Percentiles rank a stretch among this genome's conserved stretches.
Conservation (phyloP, 2,329 filamentous ascomycete genomes). For the Aspergillus texensis region DNA sequence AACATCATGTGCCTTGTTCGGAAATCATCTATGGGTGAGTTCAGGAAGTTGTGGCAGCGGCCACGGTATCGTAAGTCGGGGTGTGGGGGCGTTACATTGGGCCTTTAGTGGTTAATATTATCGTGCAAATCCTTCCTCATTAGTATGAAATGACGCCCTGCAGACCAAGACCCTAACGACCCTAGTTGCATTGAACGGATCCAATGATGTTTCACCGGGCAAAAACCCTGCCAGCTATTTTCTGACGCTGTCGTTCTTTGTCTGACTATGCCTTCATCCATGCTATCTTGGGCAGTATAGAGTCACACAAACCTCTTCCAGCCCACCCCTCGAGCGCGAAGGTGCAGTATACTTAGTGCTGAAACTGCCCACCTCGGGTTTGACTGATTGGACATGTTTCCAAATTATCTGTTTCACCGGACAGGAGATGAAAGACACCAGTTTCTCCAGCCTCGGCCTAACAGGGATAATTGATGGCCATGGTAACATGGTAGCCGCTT, state of each 20-base stretch:
- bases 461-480: not conserved
- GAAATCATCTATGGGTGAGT: not conserved
- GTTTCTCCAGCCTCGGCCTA: not conserved
- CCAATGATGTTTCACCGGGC: not conserved
- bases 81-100: not conserved
- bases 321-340: not conserved
- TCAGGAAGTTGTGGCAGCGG: not conserved
- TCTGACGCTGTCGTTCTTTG: not conserved
- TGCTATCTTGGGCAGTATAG: not conserved
- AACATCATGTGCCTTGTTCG: not conserved
- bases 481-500: not conserved
- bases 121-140: not conserved
- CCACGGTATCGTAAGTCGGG: not conserved
- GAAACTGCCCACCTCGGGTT: too few species aligned
- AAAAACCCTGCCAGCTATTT: not conserved
- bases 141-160: not conserved
- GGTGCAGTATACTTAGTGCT: not conserved
- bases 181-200: not conserved
- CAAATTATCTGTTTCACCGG: too few species aligned
- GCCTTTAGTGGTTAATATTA: not conserved
- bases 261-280: not conserved
- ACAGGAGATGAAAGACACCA: not conserved
- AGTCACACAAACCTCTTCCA: not conserved
- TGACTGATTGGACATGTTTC: too few species aligned
- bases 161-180: not conserved